Base-by-base conservation (phyloP, 169 alveolate species). In the Babesia ovata region DNA sequence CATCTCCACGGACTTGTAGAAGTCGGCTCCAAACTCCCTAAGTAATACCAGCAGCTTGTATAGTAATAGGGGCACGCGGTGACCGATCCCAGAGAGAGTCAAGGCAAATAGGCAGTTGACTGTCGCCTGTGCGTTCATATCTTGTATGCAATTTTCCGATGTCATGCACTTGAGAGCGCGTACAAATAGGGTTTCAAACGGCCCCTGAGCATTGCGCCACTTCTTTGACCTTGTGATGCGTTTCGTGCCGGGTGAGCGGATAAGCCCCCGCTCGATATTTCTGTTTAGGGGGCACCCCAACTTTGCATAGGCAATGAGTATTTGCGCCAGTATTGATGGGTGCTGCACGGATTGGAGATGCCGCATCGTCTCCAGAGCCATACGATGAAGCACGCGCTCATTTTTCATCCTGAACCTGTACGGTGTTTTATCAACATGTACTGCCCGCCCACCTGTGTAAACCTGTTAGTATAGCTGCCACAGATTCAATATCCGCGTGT, bases 401-500 rank as follows among this genome's bases (percentile, higher is more conserved):
- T 67, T 22, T 49, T 67, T 67, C 46, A 67, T 67, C 39, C 76
- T 67, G 76, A 67, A 67, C 56, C 76, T 67, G 76, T 0, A 11
- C 22, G 10, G 9, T 12, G 36, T 11, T 28, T 16, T 29, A 2
- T 22, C 17, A 6, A 4, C 7, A 56, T n/a, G 21, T 11, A 9
- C 16, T 52, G 24, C 3, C 13, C 21, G n/a, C 74, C 29, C 21
- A 67, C 76, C 65, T 67, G 54, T 36, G 22, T 19, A 67, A n/a
- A 0, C 54, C 76, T 16, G 54, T 67, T 4, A 54, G 33, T 6
- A 44, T 65, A 0, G 76, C 63, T 4, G 66, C 76, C 12, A 67
- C 42, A 14, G 76, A 52, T 19, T 67, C 76, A 21, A 67, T 0
- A 50, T 67, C 65, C 12, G 17, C 28, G 28, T 14, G 24, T 33